phyloP scores from a whole-genome alignment of 768 basidiomycete species.

The Hericium alpestre region DNA sequence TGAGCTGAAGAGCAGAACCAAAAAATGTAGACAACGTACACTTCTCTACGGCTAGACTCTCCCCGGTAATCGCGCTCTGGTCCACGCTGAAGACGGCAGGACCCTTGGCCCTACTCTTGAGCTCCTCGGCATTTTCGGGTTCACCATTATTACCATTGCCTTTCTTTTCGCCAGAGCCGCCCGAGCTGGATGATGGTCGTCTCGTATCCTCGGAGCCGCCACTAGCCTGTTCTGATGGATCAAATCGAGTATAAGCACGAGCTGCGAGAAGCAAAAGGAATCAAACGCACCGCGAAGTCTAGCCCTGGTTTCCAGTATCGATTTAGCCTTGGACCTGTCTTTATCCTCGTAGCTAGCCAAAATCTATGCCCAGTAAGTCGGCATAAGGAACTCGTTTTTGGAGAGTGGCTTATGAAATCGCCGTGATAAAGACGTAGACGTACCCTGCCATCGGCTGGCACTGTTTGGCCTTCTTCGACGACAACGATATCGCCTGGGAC shows the following conservation, averaged over 20 bases:
- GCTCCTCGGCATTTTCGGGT: conserved; percentile 8
- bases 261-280: neutral
- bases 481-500: conserved; percentile 35
- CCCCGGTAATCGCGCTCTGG: conserved; percentile 37
- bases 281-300: neutral
- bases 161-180: neutral
- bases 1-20: neutral
- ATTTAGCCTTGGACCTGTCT: conserved; percentile 21
- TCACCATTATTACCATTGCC: conserved; percentile 2
- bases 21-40: conserved; percentile 9
- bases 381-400: neutral
- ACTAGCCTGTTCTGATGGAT: neutral
- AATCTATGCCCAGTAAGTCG: conserved; percentile 18
- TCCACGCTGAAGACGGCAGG: conserved; percentile 32
- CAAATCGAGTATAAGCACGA: neutral
- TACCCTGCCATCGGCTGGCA: conserved; percentile 34
- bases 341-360: conserved; percentile 31
- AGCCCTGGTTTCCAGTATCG: conserved; percentile 13
- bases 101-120: conserved; percentile 23
- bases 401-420: neutral
- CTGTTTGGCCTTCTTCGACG: conserved; percentile 34
- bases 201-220: neutral
- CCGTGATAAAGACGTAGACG: neutral
- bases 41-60: conserved; percentile 37
- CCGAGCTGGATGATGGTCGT: neutral